Conservation (phyloP, 2,329 filamentous ascomycete genomes). For the Falciphora oryzae region DNA sequence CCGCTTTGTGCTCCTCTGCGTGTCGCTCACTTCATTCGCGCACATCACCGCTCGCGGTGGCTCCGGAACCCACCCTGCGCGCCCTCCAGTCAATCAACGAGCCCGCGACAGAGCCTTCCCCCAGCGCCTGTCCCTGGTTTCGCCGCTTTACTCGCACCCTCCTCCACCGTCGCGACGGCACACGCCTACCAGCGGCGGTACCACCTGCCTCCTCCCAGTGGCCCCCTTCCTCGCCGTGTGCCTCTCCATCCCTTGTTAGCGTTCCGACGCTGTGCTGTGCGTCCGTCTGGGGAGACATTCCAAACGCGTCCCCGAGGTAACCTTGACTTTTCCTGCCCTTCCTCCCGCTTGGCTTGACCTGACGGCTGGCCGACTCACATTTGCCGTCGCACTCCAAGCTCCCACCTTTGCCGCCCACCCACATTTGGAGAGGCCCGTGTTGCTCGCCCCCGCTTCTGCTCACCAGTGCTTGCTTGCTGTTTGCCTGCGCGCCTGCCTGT, state of each 20-base stretch:
- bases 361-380: constrained; percentile 5
- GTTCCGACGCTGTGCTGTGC: constrained; percentile 8
- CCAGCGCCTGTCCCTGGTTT: constrained; percentile 36
- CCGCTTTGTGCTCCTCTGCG: constrained; percentile 2
- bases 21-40: constrained; percentile 5
- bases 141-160: constrained; percentile 22
- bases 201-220: neutral
- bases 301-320: constrained; percentile 2
- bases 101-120: constrained; percentile 21
- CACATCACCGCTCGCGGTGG: neutral
- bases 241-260: constrained; percentile 14
- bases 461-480: no score
- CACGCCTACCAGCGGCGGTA: constrained; percentile 1
- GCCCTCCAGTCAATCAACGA: constrained; percentile 2
- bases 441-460: neutral
- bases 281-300: constrained; percentile 6
- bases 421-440: neutral
- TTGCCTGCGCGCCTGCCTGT: neutral
- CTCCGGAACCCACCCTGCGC: constrained; percentile 3
- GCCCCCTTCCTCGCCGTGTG: constrained; percentile 6
- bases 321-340: constrained; percentile 4
- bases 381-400: constrained; percentile 16
- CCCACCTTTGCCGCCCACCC: constrained; percentile 15
- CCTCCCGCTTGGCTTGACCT: constrained; percentile 10
- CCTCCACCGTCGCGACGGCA: neutral